Percentiles rank a stretch among this genome's conserved stretches.
Conservation (phyloP, 2,329 filamentous ascomycete species). For the Nemania sp. region DNA sequence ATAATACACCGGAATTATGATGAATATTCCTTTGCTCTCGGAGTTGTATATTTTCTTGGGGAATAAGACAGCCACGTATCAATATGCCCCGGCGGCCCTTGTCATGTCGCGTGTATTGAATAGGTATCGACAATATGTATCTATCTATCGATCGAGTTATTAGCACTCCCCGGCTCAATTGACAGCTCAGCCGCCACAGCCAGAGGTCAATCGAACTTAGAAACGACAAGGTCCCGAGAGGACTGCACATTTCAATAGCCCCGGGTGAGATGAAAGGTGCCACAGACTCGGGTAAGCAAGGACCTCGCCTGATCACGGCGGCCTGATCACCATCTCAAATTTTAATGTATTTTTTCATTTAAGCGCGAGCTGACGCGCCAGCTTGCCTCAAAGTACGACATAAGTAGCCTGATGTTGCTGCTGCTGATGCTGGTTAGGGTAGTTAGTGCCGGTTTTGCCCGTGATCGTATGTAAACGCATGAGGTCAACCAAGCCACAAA, state of each 20-base stretch:
- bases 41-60: neutral
- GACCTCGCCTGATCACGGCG: constrained; percentile 22
- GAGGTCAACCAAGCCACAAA: constrained; percentile 9
- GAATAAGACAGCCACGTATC: neutral
- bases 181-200: constrained; percentile 10
- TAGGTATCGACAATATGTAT: neutral
- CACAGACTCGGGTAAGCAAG: constrained; percentile 35
- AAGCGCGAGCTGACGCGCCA: constrained; percentile 27
- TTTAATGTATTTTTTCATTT: constrained; percentile 21
- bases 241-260: constrained; percentile 14
- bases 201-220: constrained; percentile 5
- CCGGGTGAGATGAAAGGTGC: constrained; percentile 30
- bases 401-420: neutral
- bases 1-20: constrained; percentile 16
- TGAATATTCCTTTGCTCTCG: neutral
- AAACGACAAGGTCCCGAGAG: neutral
- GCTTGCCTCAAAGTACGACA: constrained; percentile 1
- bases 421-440: constrained; percentile 14
- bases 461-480: neutral
- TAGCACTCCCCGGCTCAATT: constrained; percentile 1
- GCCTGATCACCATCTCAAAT: constrained; percentile 30
- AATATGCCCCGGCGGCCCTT: constrained; percentile 10
- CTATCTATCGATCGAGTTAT: neutral
- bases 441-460: constrained; percentile 18
- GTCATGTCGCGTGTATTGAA: constrained; percentile 8